Evolutionary conservation across 1,139 yeast species (phyloP).

Genomic region (Maudiozyma humilis): DNA sequence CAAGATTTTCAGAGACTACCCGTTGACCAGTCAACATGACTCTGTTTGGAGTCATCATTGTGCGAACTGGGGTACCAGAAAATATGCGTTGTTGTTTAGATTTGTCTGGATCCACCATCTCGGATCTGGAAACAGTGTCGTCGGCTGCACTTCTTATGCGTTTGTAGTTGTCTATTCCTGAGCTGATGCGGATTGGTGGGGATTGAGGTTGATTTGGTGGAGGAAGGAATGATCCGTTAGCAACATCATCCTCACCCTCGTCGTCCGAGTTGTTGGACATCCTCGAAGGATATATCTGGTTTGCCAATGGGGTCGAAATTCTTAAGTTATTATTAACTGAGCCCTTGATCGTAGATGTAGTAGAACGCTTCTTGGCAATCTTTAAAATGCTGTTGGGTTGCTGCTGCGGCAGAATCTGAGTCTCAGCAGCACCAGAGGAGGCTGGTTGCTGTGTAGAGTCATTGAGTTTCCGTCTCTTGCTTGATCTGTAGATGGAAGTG

Average conservation of each 20-base stretch:
- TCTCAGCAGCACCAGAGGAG: not conserved
- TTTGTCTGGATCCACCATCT: slow-evolving; percentile 33
- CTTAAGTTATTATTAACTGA: slow-evolving; percentile 22
- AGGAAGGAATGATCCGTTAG: slow-evolving; percentile 30
- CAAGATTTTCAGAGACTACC: slow-evolving; percentile 23
- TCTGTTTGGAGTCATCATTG: slow-evolving; percentile 29
- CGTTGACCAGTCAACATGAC: slow-evolving; percentile 29
- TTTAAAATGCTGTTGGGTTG: slow-evolving; percentile 19
- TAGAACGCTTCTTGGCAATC: slow-evolving; percentile 26
- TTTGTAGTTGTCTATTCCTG: slow-evolving; percentile 28
- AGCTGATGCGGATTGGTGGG: slow-evolving; percentile 33
- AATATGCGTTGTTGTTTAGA: slow-evolving; percentile 29
- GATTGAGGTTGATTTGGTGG: slow-evolving; percentile 33
- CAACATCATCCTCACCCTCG: slow-evolving; percentile 21
- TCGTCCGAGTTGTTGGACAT: slow-evolving; percentile 26
- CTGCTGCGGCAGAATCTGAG: slow-evolving; percentile 4
- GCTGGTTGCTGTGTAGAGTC: slow-evolving; percentile 7
- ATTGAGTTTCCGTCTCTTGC: slow-evolving; percentile 22
- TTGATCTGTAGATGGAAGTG: slow-evolving; percentile 13
- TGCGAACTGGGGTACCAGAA: slow-evolving; percentile 26
- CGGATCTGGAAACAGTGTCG: slow-evolving; percentile 32
- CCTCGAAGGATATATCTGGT: slow-evolving; percentile 32
- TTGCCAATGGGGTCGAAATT: slow-evolving; percentile 33
- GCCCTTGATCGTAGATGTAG: slow-evolving; percentile 12
- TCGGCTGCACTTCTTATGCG: slow-evolving; percentile 22